These are phyloP conservation scores for Podaxis rugospora DNA, from an alignment of 768 basidiomycete species.

Conservation along the genomic window DNA sequence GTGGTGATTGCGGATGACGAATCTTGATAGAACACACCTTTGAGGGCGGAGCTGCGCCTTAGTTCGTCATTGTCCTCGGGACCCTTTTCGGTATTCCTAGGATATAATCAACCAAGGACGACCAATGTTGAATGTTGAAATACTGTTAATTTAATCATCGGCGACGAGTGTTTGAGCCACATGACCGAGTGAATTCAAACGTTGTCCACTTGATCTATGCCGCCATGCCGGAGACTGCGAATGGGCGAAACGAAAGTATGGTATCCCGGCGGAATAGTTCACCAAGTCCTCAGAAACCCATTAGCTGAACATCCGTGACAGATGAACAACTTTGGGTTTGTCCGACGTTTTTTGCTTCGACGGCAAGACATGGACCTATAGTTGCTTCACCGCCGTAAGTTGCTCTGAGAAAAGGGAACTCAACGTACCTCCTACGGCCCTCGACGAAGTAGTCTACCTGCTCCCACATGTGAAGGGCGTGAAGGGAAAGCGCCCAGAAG, in stretches of 20 bases:
- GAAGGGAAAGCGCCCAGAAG: neutral
- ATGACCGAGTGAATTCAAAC: neutral
- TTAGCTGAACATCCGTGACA: neutral
- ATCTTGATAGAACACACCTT: slow-evolving; percentile 2
- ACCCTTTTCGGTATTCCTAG: slow-evolving; percentile 9
- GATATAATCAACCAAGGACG: neutral
- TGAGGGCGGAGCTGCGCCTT: slow-evolving; percentile 3
- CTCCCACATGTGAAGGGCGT: neutral
- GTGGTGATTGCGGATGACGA: slow-evolving; percentile 8
- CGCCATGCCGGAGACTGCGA: neutral
- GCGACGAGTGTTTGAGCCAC: neutral
- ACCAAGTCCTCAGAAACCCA: neutral
- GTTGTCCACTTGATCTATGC: neutral
- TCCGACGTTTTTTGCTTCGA: neutral
- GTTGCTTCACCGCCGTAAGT: neutral
- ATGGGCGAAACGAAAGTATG: neutral
- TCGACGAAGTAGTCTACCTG: neutral
- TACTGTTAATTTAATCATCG: neutral
- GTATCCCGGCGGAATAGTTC: neutral
- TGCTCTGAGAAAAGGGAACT: neutral
- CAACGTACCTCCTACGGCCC: neutral
- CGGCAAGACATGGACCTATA: neutral
- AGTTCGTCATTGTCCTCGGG: slow-evolving; percentile 9
- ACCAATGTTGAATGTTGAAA: neutral
- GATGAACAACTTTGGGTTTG: neutral